These are phyloP conservation scores for Baffinella frigidus DNA, from an alignment of 208 protist genomes.

Conservation along the genomic window DNA sequence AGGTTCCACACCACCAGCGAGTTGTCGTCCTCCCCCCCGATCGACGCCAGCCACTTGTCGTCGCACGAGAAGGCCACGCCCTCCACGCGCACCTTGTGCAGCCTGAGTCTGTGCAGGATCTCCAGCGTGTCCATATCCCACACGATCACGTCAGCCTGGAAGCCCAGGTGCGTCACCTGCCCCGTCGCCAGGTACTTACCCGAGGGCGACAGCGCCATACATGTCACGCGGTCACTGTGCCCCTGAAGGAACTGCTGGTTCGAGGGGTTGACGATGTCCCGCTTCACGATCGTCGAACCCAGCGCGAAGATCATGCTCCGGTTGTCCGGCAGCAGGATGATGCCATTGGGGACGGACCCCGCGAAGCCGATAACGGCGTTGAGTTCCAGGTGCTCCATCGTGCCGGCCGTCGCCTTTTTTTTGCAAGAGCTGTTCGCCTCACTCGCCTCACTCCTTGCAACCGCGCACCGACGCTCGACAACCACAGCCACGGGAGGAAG, in stretches of 20 bases:
- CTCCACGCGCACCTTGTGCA: constrained; percentile 90
- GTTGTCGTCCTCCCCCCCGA: constrained; percentile 92
- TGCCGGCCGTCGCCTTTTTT: no score
- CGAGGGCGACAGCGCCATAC: constrained; percentile 82
- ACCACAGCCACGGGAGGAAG: no score
- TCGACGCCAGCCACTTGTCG: constrained; percentile 84
- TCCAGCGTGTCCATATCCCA: constrained; percentile 71
- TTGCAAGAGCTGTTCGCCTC: no score
- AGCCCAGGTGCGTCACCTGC: constrained; percentile 89
- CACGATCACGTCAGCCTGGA: constrained; percentile 77
- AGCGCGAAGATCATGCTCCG: constrained; percentile 32
- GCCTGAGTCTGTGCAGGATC: constrained; percentile 84
- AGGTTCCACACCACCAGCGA: constrained; percentile 90
- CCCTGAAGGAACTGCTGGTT: constrained; percentile 72
- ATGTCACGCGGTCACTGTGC: constrained; percentile 89
- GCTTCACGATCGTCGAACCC: constrained; percentile 48
- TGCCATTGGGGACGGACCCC: constrained; percentile 1
- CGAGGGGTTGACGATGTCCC: constrained; percentile 32
- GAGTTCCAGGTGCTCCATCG: constrained; percentile 25
- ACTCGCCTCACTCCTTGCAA: no score
- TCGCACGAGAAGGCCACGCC: constrained; percentile 88
- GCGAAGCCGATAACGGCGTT: constrained; percentile 50
- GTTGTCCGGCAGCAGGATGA: constrained; percentile 55
- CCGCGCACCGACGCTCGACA: no score
- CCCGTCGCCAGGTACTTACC: constrained; percentile 89